Evolutionary conservation across 2,329 filamentous ascomycete genomes (phyloP).

Genomic region (Nigrograna mackinnonii): DNA sequence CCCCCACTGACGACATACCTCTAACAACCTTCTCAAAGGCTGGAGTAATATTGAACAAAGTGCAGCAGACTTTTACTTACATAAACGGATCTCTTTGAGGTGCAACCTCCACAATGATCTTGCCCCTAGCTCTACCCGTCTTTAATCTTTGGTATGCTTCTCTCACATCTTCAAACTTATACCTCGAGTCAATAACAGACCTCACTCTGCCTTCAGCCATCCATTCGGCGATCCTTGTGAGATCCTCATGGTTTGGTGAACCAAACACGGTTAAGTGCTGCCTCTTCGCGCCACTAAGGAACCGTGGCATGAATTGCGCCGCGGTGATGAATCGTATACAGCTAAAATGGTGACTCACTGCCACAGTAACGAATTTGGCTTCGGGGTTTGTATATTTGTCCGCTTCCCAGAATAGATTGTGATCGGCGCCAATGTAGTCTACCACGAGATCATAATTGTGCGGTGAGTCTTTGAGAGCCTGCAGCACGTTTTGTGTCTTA

Average conservation of each 20-base stretch:
- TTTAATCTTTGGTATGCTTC: conserved; percentile 61
- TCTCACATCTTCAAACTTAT: conserved; percentile 56
- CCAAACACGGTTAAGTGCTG: conserved; percentile 7
- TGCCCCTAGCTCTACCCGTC: conserved; percentile 58
- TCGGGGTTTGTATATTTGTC: conserved; percentile 6
- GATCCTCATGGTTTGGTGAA: conserved; percentile 36
- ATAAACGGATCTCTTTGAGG: no score
- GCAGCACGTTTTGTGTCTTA: conserved; percentile 50
- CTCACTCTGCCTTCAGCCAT: conserved; percentile 60
- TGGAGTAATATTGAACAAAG: no score
- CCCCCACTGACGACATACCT: no score
- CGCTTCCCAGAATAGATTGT: conserved; percentile 11
- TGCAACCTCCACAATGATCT: conserved; percentile 51
- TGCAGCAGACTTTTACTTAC: no score
- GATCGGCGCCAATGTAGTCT: conserved; percentile 56
- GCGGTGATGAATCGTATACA: conserved; percentile 47
- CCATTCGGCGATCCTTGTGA: conserved; percentile 56
- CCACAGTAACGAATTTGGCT: conserved; percentile 15
- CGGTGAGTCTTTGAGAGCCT: conserved; percentile 48
- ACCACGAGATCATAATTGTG: conserved; percentile 56
- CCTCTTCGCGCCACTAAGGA: conserved; percentile 16
- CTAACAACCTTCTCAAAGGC: no score
- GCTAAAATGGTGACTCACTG: conserved; percentile 24
- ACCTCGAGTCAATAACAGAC: conserved; percentile 58
- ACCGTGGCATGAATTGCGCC: conserved; percentile 30